These are phyloP conservation scores for Claviceps citrina DNA, from an alignment of 2,329 filamentous ascomycete genomes.

Conservation along the genomic window DNA sequence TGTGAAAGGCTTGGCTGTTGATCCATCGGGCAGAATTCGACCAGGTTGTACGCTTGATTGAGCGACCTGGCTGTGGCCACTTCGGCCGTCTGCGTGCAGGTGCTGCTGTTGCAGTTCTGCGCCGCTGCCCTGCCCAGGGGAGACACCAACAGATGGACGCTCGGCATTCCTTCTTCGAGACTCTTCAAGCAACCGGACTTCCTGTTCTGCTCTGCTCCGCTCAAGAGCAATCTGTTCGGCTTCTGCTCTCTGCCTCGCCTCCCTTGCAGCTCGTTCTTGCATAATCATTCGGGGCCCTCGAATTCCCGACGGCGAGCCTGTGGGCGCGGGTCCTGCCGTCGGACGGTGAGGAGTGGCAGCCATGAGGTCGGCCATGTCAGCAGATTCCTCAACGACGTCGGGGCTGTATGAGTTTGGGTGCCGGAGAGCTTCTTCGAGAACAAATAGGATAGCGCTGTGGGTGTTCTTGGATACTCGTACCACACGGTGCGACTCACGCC, in stretches of 20 bases:
- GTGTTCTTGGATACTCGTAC: slow-evolving; percentile 67
- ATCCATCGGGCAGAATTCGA: slow-evolving; percentile 3
- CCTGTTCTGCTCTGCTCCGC: slow-evolving; percentile 42
- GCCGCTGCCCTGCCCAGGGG: slow-evolving; percentile 20
- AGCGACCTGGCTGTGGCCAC: slow-evolving; percentile 14
- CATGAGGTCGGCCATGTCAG: slow-evolving; percentile 74
- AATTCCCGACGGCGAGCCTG: slow-evolving; percentile 49
- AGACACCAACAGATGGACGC: slow-evolving; percentile 40
- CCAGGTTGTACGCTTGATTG: slow-evolving; percentile 13
- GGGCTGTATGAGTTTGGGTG: slow-evolving; percentile 69
- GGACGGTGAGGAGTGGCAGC: slow-evolving; percentile 35
- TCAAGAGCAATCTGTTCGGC: slow-evolving; percentile 40
- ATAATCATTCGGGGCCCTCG: slow-evolving; percentile 82
- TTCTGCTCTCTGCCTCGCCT: slow-evolving; percentile 54
- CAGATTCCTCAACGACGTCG: slow-evolving; percentile 74
- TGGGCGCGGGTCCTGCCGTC: slow-evolving; percentile 33
- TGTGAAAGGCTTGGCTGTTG: slow-evolving; percentile 7
- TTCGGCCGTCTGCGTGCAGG: slow-evolving; percentile 17
- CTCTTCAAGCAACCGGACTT: slow-evolving; percentile 39
- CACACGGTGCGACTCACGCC: slow-evolving; percentile 28
- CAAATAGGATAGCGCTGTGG: slow-evolving; percentile 79
- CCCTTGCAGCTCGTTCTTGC: slow-evolving; percentile 67
- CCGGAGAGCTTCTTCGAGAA: slow-evolving; percentile 79
- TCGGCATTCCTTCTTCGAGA: slow-evolving; percentile 42
- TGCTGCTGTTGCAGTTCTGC: slow-evolving; percentile 15